Evolutionary conservation across 1,284 basidiomycete species (phyloP), one percentile per base, ranked within the genome.

Genomic region (Ceratobasidium theobromae): DNA sequence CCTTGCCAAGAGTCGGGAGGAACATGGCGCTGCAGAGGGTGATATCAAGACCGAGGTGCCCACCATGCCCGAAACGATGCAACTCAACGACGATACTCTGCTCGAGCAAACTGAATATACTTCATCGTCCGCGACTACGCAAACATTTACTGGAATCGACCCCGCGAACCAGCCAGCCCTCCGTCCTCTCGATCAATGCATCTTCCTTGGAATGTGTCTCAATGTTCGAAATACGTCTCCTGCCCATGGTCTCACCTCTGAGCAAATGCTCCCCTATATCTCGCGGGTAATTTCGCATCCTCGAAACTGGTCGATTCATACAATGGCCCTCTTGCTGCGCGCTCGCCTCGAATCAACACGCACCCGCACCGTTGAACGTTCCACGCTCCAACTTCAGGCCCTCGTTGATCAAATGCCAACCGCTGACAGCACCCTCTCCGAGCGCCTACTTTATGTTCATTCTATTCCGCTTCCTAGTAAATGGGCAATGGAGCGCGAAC

Each of bases 321-420:
- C 94, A 28, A 95, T 95, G 84, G 93, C 93, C 12, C 86, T 97
- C 45, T 84, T 98, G 57, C 84, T 97, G 23, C 89, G 95, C 33
- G 89, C 94, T 9, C 85, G 95, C 8, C 86, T 96, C 54, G 95
- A 98, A 77, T 82, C 93, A 0, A 80, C 84, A 35, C 84, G 95
- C 28, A 92, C 91, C 0, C 86, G 95, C 28, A 97, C 95, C 4
- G 89, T 95, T 71, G 95, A 98, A 75, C 86, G 95, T 18, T 85
- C 92, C 0, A 85, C 88, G 0, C 80, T 98, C 1, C 95, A 98
- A 76, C 86, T 98, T 11, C 92, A 95, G 73, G 93, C 94, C 0
- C 82, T 98, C 66, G 86, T 98, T 60, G 94, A 97, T 73, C 95
- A 98, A 76, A 94, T 97, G 89, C 92, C 92, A 18, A 90, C 88